Conservation (phyloP, 352 stramenopile genomes). For the Phytophthora pseudosyringae region DNA sequence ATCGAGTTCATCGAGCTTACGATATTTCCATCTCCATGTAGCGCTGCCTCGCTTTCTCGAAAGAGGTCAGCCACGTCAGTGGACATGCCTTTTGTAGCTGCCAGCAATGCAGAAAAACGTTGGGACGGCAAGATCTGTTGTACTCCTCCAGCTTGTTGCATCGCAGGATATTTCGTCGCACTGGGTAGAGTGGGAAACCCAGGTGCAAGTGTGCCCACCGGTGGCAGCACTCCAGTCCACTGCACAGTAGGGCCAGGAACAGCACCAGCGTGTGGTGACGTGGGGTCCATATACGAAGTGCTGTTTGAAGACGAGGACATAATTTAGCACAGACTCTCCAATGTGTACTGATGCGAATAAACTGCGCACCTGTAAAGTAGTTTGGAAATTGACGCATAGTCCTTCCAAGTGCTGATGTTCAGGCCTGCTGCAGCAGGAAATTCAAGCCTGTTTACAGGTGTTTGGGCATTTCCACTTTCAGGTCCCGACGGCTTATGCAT, state of each 20-base stretch:
- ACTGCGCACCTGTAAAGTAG: slow-evolving; percentile 67
- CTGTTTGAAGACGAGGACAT: slow-evolving; percentile 4
- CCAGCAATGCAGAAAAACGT: slow-evolving; percentile 62
- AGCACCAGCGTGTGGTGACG: slow-evolving; percentile 7
- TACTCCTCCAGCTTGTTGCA: not conserved
- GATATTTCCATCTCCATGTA: slow-evolving; percentile 62
- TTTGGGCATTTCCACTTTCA: slow-evolving; percentile 4
- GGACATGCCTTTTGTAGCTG: slow-evolving; percentile 57
- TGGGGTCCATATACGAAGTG: slow-evolving; percentile 20
- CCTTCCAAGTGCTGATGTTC: slow-evolving; percentile 67
- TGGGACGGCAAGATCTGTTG: slow-evolving; percentile 23
- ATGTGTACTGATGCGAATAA: not conserved
- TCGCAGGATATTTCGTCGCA: slow-evolving; percentile 9
- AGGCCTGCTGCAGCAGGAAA: slow-evolving; percentile 35
- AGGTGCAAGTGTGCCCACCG: slow-evolving; percentile 30
- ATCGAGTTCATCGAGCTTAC: slow-evolving; percentile 57
- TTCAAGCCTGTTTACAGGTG: slow-evolving; percentile 13
- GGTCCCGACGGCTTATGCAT: slow-evolving; percentile 23
- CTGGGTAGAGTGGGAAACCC: slow-evolving; percentile 24
- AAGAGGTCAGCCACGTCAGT: slow-evolving; percentile 56
- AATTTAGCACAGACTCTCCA: not conserved
- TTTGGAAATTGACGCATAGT: slow-evolving; percentile 77
- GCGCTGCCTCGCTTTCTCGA: slow-evolving; percentile 63
- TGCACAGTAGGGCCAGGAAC: slow-evolving; percentile 12
- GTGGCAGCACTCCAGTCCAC: slow-evolving; percentile 30